Base-by-base conservation (phyloP, 208 protist species). In the Acanthamoeba comandoni region DNA sequence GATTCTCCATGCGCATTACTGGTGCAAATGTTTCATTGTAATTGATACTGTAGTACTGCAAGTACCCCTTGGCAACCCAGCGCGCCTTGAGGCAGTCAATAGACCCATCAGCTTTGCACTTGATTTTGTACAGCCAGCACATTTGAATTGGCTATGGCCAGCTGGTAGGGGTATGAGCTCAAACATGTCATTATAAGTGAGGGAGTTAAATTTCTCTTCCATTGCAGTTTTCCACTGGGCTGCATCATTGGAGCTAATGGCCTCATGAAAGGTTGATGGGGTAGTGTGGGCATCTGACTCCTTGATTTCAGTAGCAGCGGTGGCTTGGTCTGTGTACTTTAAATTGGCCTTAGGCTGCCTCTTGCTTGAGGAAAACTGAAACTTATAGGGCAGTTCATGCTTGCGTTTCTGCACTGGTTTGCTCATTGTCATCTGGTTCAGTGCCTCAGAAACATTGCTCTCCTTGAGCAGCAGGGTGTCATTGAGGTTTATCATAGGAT, bases 31-130 rank as follows among this genome's bases (percentile, higher is more conserved):
- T 88, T 26, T 88, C 17, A 11, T 88, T 2, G 2, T 71, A 88
- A 49, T 88, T 9, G 0, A 88, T 15, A 15, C 80, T 49, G 4
- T 12, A 1, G 8, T 29, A 24, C 31, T 88, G 80, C 2, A 60
- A 0, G 80, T 35, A 88, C 35, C 80, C 80, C 9, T 88, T 88
- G 4, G 57, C 57, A 19, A 88, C 80, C 29, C 53, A 70, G 0
- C 80, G 24, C 0, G 57, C 80, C n/a, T 88, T 88, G 80, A 35
- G 22, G 2, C n/a, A 8, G 0, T 88, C 39, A 4, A 88, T 70
- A 11, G 24, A 17, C 12, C 80, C 58, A 15, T 70, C 57, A 52
- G 80, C 58, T n/a, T 71, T 35, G 2, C n/a, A 11, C 13, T 88
- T 88, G 57, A 88, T 11, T 8, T 65, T 88, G 31, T 71, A 88